These are phyloP conservation scores for Jaapia argillacea DNA, from an alignment of 768 basidiomycete species.

Conservation along the genomic window DNA sequence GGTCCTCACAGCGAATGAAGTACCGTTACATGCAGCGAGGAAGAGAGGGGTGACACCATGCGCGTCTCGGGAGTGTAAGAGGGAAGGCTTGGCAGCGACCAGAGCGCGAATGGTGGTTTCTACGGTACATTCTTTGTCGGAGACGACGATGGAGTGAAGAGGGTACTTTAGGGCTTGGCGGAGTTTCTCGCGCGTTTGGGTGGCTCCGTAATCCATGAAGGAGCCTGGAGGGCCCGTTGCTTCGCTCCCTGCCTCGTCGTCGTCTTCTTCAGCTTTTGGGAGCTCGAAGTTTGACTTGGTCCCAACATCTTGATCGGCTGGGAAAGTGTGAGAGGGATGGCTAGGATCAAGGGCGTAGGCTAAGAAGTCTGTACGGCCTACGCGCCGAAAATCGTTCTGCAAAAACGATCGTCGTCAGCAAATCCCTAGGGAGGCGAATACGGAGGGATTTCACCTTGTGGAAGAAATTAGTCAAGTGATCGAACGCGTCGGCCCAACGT, in stretches of 20 bases:
- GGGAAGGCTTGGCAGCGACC: background rate
- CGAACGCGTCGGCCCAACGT: slow-evolving; percentile 1
- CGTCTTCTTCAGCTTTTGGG: background rate
- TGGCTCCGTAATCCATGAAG: background rate
- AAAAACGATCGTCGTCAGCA: background rate
- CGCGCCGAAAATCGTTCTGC: slow-evolving; percentile 12
- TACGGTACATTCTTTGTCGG: slow-evolving; percentile 1
- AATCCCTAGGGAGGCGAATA: background rate
- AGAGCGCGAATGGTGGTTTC: background rate
- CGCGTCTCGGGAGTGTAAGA: slow-evolving; percentile 5
- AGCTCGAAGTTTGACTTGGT: background rate
- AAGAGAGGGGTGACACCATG: slow-evolving; percentile 8
- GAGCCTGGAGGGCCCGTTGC: background rate
- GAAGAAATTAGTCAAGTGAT: slow-evolving; percentile 6
- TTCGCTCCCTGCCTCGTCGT: background rate
- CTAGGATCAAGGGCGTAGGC: slow-evolving; percentile 5
- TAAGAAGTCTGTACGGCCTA: slow-evolving; percentile 11
- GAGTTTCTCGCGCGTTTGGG: background rate
- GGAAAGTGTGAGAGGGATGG: slow-evolving; percentile 9
- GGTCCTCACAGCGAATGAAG: no score
- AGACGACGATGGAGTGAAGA: slow-evolving; percentile 4
- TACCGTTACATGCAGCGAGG: no score
- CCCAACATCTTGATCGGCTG: slow-evolving; percentile 6
- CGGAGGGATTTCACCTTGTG: slow-evolving; percentile 7
- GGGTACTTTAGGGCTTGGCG: slow-evolving; percentile 3